Conservation (phyloP, 2,329 filamentous ascomycete genomes). For the Colletotrichum musicola region DNA sequence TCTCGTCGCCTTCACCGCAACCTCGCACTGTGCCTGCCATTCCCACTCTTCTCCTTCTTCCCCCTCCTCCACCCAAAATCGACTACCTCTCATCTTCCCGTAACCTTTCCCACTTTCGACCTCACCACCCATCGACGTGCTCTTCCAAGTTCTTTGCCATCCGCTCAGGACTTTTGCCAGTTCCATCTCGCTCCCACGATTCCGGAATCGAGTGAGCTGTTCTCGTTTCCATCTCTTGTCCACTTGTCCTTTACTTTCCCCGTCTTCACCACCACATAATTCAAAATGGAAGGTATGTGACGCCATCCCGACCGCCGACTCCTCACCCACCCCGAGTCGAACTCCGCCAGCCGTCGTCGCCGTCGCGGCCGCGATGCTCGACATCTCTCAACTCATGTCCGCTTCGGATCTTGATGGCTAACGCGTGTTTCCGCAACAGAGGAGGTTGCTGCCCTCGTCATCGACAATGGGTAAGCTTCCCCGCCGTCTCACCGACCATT, state of each 20-base stretch:
- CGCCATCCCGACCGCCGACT: slow-evolving; percentile 29
- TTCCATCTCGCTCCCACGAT: slow-evolving; percentile 39
- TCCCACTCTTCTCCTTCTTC: slow-evolving; percentile 41
- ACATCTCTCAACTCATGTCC: slow-evolving; percentile 14
- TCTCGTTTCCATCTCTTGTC: slow-evolving; percentile 28
- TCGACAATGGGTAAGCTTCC: slow-evolving; percentile 99
- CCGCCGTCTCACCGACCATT: slow-evolving; percentile 52
- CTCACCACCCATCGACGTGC: slow-evolving; percentile 40
- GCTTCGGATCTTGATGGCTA: slow-evolving; percentile 50
- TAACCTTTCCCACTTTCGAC: slow-evolving; percentile 42
- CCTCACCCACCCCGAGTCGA: slow-evolving; percentile 16
- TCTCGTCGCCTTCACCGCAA: slow-evolving; percentile 30
- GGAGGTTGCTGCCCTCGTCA: slow-evolving; percentile 99
- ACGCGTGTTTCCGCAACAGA: slow-evolving; percentile 72
- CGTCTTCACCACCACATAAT: slow-evolving; percentile 41
- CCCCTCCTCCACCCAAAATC: slow-evolving; percentile 42
- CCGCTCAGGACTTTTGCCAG: slow-evolving; percentile 38
- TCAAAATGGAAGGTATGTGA: slow-evolving; percentile 43
- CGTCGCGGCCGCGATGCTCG: slow-evolving; percentile 19
- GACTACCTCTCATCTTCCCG: slow-evolving; percentile 39
- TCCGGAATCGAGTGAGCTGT: slow-evolving; percentile 40
- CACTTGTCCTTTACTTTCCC: slow-evolving; percentile 27
- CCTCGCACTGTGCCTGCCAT: slow-evolving; percentile 37
- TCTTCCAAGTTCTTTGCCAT: slow-evolving; percentile 40
- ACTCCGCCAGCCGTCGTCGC: slow-evolving; percentile 18